A percentile compares a stretch with the other conserved stretches of the same genome.
Conservation (phyloP, 352 stramenopile species). For the Phytophthora ohioensis region DNA sequence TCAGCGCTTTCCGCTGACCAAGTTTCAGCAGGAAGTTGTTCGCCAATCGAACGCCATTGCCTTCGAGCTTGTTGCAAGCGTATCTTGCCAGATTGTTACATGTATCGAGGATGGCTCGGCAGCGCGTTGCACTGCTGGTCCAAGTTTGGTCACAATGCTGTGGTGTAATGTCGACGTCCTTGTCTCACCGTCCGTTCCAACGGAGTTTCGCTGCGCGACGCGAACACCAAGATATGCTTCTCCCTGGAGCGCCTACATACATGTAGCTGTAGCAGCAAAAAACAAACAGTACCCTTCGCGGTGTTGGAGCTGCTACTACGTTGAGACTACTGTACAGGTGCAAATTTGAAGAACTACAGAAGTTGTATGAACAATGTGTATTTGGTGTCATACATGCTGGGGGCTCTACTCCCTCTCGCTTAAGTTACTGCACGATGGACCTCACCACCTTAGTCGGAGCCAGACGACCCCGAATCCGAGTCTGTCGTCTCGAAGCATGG, state of each 20-base stretch:
- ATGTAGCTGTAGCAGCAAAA: no score
- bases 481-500: constrained; percentile 53
- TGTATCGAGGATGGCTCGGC: no score
- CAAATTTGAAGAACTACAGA: neutral
- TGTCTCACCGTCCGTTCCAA: neutral
- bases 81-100: no score
- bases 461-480: constrained; percentile 30
- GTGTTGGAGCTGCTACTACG: no score
- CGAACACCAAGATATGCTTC: constrained; percentile 1
- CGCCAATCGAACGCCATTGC: no score
- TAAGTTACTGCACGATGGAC: constrained; percentile 12
- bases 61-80: no score
- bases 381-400: neutral
- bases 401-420: neutral
- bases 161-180: neutral
- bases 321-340: no score
- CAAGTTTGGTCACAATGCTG: no score
- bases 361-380: constrained; percentile 7
- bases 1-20: neutral
- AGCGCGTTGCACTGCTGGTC: no score
- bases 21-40: no score
- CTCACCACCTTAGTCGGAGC: constrained; percentile 19
- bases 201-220: neutral
- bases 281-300: no score
- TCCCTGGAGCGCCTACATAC: no score